Base-by-base conservation (phyloP, 2,329 filamentous ascomycete species). In the Colletotrichum nymphaeae region DNA sequence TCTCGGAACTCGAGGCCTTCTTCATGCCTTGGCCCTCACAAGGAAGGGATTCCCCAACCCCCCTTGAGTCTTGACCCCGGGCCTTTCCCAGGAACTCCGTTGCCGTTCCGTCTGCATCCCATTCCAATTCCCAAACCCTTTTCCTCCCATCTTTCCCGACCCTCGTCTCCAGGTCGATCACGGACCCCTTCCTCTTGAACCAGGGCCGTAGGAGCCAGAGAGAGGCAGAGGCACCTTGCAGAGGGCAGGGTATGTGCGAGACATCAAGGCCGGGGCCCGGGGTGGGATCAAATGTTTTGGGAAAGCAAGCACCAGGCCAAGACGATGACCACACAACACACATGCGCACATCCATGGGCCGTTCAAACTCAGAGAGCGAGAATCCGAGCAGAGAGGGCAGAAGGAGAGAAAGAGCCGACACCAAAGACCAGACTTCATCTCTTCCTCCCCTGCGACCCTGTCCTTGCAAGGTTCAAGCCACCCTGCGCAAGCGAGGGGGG, bases 401-500 rank as follows among this genome's bases (percentile, higher is more conserved):
- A 62, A 62, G 14, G 37, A 49, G 42, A 56, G 63, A 52, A 24
- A 62, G 56, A 71, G 60, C 63, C 42, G 63, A 58, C 42, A 46
- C 32, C 62, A 56, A n/a, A 32, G 37, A 24, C 49, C 66, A 59
- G 59, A 37, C 53, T 59, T 52, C n/a, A 28, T 58, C 42, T 24
- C 59, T 69, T 19, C 28, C 49, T 55, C 28, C 28, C 46, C 37
- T 11, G 16, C 3, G 19, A 19, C 62, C 67, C 62, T 56, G 49
- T 73, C 67, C 67, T 67, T 70, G 62, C 63, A 66, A 73, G 73
- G 65, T 53, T 69, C 63, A 74, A 69, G 68, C 72, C 72, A 74
- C 72, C 68, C 63, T 71, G 68, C 69, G 73, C 73, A 75, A 67
- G 74, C 72, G 74, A 75, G 60, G 72, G 60, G 72, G 70, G 55